Percentiles rank a stretch among this genome's conserved stretches.
Conservation (phyloP, 2,329 filamentous ascomycete genomes). For the Zalaria obscura region DNA sequence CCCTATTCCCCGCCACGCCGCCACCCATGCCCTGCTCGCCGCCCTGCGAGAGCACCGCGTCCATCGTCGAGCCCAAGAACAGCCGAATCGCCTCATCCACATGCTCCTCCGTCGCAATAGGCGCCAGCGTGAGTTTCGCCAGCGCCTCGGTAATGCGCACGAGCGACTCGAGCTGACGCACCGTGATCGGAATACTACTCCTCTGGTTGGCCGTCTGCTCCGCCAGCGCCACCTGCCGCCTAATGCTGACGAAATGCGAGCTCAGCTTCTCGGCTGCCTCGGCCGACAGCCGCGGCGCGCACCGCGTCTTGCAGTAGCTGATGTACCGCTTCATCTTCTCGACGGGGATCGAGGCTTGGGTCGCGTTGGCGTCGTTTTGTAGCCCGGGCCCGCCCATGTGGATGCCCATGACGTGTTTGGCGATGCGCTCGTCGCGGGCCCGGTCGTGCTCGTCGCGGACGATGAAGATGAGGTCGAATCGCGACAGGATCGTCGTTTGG, state of each 20-base stretch:
- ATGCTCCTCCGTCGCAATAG: conserved; percentile 76
- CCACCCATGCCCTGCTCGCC: conserved; percentile 48
- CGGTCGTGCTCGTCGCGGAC: conserved; percentile 90
- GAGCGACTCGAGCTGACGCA: conserved; percentile 92
- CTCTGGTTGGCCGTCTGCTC: conserved; percentile 82
- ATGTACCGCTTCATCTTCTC: conserved; percentile 98
- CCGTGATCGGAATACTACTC: conserved; percentile 91
- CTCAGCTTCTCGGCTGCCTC: conserved; percentile 93
- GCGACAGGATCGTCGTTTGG: conserved; percentile 91
- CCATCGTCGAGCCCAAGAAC: conserved; percentile 95
- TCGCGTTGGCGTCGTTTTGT: conserved; percentile 67
- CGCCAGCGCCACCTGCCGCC: conserved; percentile 80
- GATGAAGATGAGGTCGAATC: conserved; percentile 99
- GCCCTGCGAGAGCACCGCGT: conserved; percentile 50
- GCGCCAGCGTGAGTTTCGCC: conserved; percentile 76
- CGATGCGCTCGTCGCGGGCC: conserved; percentile 80
- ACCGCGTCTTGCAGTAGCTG: conserved; percentile 93
- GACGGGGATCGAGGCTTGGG: conserved; percentile 78
- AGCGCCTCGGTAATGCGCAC: conserved; percentile 94
- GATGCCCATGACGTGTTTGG: conserved; percentile 92
- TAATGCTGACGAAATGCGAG: conserved; percentile 92
- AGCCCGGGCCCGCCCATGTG: conserved; percentile 81
- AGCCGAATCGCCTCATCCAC: conserved; percentile 95
- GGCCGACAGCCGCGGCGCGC: conserved; percentile 76
- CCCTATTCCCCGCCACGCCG: conserved; percentile 61